Base-by-base conservation (phyloP, 768 basidiomycete species). In the Austroboletus festivus region DNA sequence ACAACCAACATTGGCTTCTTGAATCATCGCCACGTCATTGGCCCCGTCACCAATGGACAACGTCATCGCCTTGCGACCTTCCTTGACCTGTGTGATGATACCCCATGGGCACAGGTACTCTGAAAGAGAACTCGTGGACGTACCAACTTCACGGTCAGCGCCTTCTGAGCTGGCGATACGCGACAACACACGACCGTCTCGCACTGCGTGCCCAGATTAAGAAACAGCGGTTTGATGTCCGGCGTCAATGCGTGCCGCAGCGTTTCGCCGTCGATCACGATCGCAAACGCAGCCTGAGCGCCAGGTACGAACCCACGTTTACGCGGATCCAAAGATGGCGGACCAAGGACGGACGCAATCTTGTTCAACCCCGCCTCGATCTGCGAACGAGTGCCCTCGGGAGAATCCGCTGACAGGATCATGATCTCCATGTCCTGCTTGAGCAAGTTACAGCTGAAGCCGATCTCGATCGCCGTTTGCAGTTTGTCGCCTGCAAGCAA, bases 21-120 rank as follows among this genome's bases (percentile, higher is more conserved):
- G 95, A 50, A 98, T 98, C 95, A 98, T 98, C 6, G 94, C 93
- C 20, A 98, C 95, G 62, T 98, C 95, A 62, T 98, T 98, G 15
- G 95, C 95, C 46, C 92, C 93, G 59, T 98, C 95, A 10, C 95
- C 95, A 46, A 99, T 98, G 0, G 94, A 89, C 23, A 98, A 68
- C 2, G 94, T 95, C 95, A 97, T 96, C 0, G 93, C 93, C 42
- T 91, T 85, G 40, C 87, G 82, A 10, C 95, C 95, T 57, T 97
- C 93, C 60, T 97, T 97, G 66, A 97, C 91, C 90, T 90, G 51
- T n/a, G n/a, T n/a, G n/a, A 12, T 6, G 11, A 39, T 4, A 23
- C 22, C 35, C 28, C 13, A 33, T 57, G 20, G 55, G 31, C 30
- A 51, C 21, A 24, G 11, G 22, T 13, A 2, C 18, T 5, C 26